Evolutionary conservation across 83 land plant genomes (phyloP).

Genomic region (Diphasiastrum complanatum): DNA sequence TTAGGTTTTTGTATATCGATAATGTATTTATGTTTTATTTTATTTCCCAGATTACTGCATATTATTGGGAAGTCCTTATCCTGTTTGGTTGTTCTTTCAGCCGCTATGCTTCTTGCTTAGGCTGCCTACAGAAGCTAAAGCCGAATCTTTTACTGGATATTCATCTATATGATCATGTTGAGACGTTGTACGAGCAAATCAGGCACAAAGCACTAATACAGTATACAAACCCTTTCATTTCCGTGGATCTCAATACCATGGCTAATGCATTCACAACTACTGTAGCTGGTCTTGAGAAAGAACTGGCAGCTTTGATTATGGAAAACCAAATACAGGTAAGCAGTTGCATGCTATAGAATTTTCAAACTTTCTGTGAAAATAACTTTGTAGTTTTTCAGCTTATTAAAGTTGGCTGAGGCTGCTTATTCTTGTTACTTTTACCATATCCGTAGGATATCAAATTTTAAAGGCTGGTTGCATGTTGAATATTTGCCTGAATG

Average conservation of each 20-base stretch:
- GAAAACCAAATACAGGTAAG: slow-evolving; percentile 88
- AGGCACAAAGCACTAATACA: slow-evolving; percentile 95
- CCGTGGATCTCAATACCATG: slow-evolving; percentile 90
- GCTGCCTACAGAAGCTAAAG: slow-evolving; percentile 83
- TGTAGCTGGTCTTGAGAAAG: slow-evolving; percentile 77
- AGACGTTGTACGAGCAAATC: slow-evolving; percentile 70
- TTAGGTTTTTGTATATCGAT: no score
- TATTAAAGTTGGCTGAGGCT: background rate
- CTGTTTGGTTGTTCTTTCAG: slow-evolving; percentile 34
- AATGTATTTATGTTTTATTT: no score
- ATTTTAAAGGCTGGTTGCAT: background rate
- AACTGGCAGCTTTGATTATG: slow-evolving; percentile 89
- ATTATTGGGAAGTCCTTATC: background rate
- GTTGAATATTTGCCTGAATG: background rate
- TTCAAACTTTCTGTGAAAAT: background rate
- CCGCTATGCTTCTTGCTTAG: slow-evolving; percentile 90
- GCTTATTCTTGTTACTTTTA: background rate
- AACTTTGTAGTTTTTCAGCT: background rate
- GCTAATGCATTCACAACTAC: slow-evolving; percentile 89
- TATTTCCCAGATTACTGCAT: no score
- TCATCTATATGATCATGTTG: slow-evolving; percentile 91
- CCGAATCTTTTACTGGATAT: slow-evolving; percentile 76
- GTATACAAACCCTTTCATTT: slow-evolving; percentile 89
- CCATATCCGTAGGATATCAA: background rate
- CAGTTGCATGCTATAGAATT: background rate